These are phyloP conservation scores for Ensete ventricosum DNA, from an alignment of 176 grass and related monocot genomes.

Conservation along the genomic window DNA sequence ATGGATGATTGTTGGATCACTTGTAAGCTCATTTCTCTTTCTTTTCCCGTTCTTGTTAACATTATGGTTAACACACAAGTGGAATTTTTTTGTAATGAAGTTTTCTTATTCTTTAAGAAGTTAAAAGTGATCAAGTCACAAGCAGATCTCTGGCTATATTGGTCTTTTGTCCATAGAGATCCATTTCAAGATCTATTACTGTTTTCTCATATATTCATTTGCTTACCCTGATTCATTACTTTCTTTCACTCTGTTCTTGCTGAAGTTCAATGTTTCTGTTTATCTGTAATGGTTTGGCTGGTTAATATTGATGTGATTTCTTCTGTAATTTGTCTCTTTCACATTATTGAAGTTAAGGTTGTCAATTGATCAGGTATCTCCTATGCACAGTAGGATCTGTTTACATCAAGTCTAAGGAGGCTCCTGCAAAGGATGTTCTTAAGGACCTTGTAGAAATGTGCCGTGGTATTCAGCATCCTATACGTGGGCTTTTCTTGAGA, in stretches of 20 bases:
- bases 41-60: not conserved
- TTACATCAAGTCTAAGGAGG: slow-evolving; percentile 95
- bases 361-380: slow-evolving; percentile 73
- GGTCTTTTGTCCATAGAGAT: not conserved
- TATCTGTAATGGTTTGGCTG: not conserved
- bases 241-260: not conserved
- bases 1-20: not conserved
- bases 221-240: not conserved
- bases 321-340: slow-evolving; percentile 8
- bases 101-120: too few relatives aligned
- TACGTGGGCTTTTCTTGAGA: slow-evolving; percentile 95
- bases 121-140: not conserved
- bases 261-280: not conserved
- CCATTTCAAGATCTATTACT: not conserved
- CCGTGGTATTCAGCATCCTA: slow-evolving; percentile 82
- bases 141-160: not conserved
- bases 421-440: slow-evolving; percentile 91
- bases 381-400: slow-evolving; percentile 95
- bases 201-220: not conserved
- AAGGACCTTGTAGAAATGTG: slow-evolving; percentile 99
- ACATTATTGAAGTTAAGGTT: slow-evolving; percentile 18
- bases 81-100: not conserved
- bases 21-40: not conserved
- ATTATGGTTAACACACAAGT: not conserved
- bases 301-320: not conserved